Evolutionary conservation across 768 basidiomycete species (phyloP), one percentile per base, ranked within the genome.

Genomic region (Leccinellum albellum): DNA sequence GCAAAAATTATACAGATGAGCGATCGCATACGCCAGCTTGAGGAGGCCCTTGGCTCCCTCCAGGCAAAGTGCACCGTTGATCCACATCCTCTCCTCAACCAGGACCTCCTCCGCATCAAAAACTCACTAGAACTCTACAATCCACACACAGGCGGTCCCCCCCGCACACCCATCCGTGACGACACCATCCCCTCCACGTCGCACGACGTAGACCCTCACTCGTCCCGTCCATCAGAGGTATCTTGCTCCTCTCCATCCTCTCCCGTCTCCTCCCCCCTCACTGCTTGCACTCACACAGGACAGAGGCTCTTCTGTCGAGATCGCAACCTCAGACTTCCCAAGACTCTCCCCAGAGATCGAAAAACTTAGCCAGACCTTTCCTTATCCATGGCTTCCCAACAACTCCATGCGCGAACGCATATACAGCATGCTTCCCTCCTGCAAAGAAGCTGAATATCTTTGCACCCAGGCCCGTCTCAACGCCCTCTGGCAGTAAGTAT

Each of bases 401-500:
- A 79, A 85, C 56, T 77, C 76, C 58, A 83, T 86, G 64, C 80
- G 86, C 42, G 79, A 83, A 62, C 78, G 81, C 35, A 87, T 89
- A 61, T 76, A 85, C 50, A 81, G 79, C 66, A 77, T 83, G 64
- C 77, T 89, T 33, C 87, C 87, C 37, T 75, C 82, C 20, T 77
- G 78, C 53, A 71, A 76, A 54, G 83, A 85, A 58, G 87, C 87
- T 1, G 75, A 79, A 53, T 75, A 76, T 26, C 78, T 86, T 17
- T 87, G 86, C 67, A 78, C 82, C 57, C 81, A 84, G 70, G 86
- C 86, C 37, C 79, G 82, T 54, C 76, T 75, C 61, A 87, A 88
- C 58, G 87, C 86, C 51, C 76, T 87, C 61, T 88, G 86, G 87
- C 87, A 87, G 86, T 87, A 69, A 63, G 85, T 78, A 48, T 49